Evolutionary conservation across 2,329 filamentous ascomycete genomes (phyloP), one percentile per base, ranked within the genome.

Genomic region (Alternaria triticimaculans): DNA sequence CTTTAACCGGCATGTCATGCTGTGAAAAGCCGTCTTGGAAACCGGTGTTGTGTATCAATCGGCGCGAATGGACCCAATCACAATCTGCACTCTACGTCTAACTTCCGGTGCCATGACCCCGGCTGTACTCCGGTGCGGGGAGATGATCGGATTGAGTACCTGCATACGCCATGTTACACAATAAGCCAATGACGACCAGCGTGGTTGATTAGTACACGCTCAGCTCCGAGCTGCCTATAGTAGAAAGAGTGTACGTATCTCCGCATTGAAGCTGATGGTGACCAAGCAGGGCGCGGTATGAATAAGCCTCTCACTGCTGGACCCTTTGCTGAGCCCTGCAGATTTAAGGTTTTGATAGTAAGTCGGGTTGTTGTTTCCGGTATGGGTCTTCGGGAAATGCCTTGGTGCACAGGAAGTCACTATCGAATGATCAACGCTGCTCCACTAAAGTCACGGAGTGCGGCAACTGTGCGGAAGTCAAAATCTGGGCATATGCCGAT

Each of bases 71-170:
- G 15, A 41, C 15, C 37, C 37, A 23, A 23, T 48, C 18, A 48
- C 21, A 48, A 21, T 8, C 4, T 23, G 18, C 21, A 48, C 18
- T 21, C 44, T 48, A 18, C 44, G 1, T 41, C 37, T 41, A 41
- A 41, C 37, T 41, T 48, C 44, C 44, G 44, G 21, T 48, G 18
- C 44, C 37, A 41, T 41, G 37, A 37, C 9, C 28, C 45, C 57
- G 54, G 58, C 55, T 45, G 57, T 46, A 53, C 21, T 53, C 49
- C 45, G 53, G 50, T 58, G 60, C 53, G 53, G 60, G 57, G 55
- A 55, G 37, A 37, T 51, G 55, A 37, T 20, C 15, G 14, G 23
- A 49, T 65, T 63, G n/a, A 59, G 57, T 53, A 55, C 55, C 54
- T 64, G 61, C 61, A 41, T 41, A 66, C 44, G 23, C 20, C 43